phyloP scores from a whole-genome alignment of 805 yeast genomes.

The Starmerella kuoi region DNA sequence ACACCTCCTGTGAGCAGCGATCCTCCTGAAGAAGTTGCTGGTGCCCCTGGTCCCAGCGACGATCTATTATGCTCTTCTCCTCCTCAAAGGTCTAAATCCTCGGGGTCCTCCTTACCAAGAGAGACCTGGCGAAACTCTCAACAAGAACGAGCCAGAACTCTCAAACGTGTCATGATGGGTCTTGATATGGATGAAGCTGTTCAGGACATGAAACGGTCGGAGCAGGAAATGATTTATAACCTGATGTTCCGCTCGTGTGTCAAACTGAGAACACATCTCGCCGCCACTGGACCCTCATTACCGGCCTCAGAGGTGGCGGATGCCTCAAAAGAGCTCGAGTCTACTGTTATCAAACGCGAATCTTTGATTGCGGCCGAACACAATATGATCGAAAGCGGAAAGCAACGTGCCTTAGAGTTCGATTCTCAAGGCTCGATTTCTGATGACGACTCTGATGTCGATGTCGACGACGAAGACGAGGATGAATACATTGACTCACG shows the following conservation, averaged over 20 bases:
- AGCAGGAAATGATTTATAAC: constrained; percentile 18
- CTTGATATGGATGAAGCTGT: constrained; percentile 17
- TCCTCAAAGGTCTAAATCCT: constrained; percentile 5
- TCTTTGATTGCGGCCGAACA: neutral
- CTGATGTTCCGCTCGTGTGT: constrained; percentile 18
- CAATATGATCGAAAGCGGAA: constrained; percentile 4
- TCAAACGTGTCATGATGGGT: constrained; percentile 18
- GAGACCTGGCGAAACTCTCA: constrained; percentile 10
- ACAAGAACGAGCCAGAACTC: constrained; percentile 17
- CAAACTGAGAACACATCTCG: constrained; percentile 13
- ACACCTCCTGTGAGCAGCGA: constrained; percentile 19
- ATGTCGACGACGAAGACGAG: constrained; percentile 5
- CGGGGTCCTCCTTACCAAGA: neutral
- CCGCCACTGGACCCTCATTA: constrained; percentile 5
- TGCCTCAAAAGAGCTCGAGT: constrained; percentile 4
- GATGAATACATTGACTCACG: neutral
- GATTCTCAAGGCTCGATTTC: neutral
- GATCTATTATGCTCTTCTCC: constrained; percentile 15
- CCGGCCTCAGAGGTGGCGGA: constrained; percentile 3
- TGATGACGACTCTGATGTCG: constrained; percentile 4
- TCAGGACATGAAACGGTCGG: constrained; percentile 18
- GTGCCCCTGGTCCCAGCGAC: neutral
- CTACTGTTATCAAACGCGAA: neutral
- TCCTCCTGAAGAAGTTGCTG: constrained; percentile 3
- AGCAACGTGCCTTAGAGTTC: constrained; percentile 3